Base-by-base conservation (phyloP, 2,329 filamentous ascomycete genomes). In the Pseudocercospora fuligena region DNA sequence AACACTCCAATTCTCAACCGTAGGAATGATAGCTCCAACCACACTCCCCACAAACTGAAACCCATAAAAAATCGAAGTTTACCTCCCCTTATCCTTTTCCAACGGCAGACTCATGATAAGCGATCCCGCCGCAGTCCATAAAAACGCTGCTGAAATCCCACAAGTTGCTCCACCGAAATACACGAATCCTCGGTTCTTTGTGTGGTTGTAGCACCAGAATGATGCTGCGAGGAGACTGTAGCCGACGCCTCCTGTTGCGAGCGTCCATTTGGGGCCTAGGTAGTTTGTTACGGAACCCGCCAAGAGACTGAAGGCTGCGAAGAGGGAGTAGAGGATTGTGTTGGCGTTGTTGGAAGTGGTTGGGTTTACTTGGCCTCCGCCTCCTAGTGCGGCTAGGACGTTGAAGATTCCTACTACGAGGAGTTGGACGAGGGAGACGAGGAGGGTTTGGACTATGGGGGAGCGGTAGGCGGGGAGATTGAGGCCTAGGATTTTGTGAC, bases 61-160 rank as follows among this genome's bases (percentile, higher is more conserved):
- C 36, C 57, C 57, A 19, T 60, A 60, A 9, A 60, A 60, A 11
- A 60, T 60, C n/a, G 91, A 91, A 78, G 97, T 96, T 78, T 93
- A 97, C 66, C 89, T 89, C 51, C 93, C 93, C 84, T 97, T 97
- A 69, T 88, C 87, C 40, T 87, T 80, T 80, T 97, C 93, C n/a
- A 86, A 83, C 2, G 93, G 93, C 78, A 97, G 97, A 43, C 91
- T 89, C 88, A 97, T 94, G 89, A 94, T 93, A 74, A 94, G 92
- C 66, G 90, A 89, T 65, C 92, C 92, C 80, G 94, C 91, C 1
- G 90, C 92, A 49, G 89, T 90, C 92, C 92, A 94, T 33, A 94
- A 83, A 47, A 94, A 84, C 75, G 90, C 92, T 54, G 92, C 92
- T 76, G 91, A 93, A 66, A 92, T 81, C 79, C 92, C 92, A 57